phyloP scores from a whole-genome alignment of 2,329 filamentous ascomycete genomes.

The Tolypocladium nubicola region DNA sequence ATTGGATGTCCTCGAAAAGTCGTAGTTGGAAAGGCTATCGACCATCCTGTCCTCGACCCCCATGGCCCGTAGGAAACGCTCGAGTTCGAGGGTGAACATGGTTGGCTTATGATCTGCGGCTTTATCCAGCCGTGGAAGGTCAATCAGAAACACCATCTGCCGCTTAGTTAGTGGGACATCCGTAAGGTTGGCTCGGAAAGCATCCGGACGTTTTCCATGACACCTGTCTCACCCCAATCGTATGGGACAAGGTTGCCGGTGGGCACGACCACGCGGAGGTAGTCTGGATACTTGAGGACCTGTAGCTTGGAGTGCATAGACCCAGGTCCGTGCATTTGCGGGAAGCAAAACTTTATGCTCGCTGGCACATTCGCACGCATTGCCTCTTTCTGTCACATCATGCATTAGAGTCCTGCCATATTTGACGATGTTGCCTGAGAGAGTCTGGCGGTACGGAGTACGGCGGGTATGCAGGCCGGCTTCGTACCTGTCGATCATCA shows the following conservation, averaged over 20 bases:
- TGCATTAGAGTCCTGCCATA: conserved; percentile 7
- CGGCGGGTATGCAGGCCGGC: neutral
- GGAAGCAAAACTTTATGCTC: conserved; percentile 67
- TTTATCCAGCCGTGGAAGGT: conserved; percentile 57
- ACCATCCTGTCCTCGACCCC: conserved; percentile 54
- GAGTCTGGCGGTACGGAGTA: neutral
- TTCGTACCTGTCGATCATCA: conserved; percentile 39
- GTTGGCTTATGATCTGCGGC: conserved; percentile 20
- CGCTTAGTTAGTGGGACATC: neutral
- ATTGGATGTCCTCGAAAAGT: conserved; percentile 62
- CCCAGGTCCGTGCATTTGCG: conserved; percentile 62
- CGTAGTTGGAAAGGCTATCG: conserved; percentile 62
- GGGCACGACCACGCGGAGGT: conserved; percentile 73
- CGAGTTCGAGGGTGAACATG: conserved; percentile 58
- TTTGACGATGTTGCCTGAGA: neutral
- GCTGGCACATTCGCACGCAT: conserved; percentile 38
- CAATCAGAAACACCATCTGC: conserved; percentile 79
- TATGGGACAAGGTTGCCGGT: conserved; percentile 77
- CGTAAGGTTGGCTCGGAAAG: neutral
- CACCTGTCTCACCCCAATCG: conserved; percentile 80
- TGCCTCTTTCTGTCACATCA: conserved; percentile 25
- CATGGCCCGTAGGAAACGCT: conserved; percentile 58
- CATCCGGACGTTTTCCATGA: conserved; percentile 68
- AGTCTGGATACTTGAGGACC: conserved; percentile 65
- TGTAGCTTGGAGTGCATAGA: conserved; percentile 94